Percentiles rank a stretch among this genome's conserved stretches.
These are phyloP conservation scores for Lepidium africanum DNA, from an alignment of 345 rosid species.

Conservation along the genomic window DNA sequence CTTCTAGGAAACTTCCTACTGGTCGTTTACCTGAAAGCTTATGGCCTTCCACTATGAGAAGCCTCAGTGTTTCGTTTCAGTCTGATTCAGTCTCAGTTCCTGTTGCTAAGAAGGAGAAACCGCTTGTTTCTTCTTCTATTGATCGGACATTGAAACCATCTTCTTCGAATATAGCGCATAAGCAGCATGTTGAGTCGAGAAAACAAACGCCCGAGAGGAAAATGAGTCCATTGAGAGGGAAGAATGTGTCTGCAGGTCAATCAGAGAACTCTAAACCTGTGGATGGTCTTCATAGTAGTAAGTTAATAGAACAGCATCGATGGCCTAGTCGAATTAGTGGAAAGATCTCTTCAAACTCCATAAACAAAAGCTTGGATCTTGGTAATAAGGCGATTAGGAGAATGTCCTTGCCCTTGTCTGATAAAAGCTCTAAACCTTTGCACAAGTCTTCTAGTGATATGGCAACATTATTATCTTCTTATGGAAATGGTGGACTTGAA, in stretches of 20 bases:
- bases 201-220: constrained; percentile 76
- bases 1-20: constrained; percentile 46
- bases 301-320: constrained; percentile 70
- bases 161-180: constrained; percentile 66
- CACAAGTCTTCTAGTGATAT: constrained; percentile 53
- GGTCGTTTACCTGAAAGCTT: constrained; percentile 70
- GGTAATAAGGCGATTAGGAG: constrained; percentile 43
- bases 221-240: constrained; percentile 72
- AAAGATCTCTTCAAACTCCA: constrained; percentile 40
- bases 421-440: constrained; percentile 32
- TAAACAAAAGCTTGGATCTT: constrained; percentile 50
- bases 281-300: constrained; percentile 47
- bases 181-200: constrained; percentile 41
- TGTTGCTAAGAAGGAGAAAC: constrained; percentile 73
- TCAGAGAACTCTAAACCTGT: constrained; percentile 82
- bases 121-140: constrained; percentile 34
- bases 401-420: constrained; percentile 27
- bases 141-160: constrained; percentile 77
- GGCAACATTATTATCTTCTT: constrained; percentile 31
- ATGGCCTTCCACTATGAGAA: constrained; percentile 99
- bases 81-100: constrained; percentile 76
- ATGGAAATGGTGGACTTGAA: constrained; percentile 34
- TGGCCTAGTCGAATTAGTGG: constrained; percentile 77
- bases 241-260: constrained; percentile 47
- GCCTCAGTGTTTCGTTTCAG: constrained; percentile 91